These are phyloP conservation scores for Truncatella angustata DNA, from an alignment of 2,329 filamentous ascomycete species.

Conservation along the genomic window DNA sequence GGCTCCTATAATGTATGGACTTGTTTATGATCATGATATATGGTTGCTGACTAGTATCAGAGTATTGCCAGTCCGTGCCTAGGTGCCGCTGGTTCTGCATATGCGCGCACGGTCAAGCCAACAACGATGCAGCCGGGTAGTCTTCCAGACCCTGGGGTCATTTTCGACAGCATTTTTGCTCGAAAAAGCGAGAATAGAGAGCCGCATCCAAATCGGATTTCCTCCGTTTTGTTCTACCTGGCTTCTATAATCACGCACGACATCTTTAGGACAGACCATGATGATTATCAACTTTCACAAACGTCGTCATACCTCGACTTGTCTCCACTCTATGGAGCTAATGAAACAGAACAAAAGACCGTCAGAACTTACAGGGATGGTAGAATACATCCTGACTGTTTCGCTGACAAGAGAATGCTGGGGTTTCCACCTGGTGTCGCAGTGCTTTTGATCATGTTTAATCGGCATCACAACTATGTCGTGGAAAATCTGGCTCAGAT, in stretches of 20 bases:
- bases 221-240: conserved; percentile 72
- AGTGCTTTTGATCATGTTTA: conserved; percentile 74
- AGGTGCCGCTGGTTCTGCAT: conserved; percentile 64
- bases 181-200: conserved; percentile 50
- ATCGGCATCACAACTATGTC: conserved; percentile 83
- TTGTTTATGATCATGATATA: neutral
- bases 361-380: conserved; percentile 71
- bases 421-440: conserved; percentile 71
- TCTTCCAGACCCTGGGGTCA: conserved; percentile 61
- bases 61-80: conserved; percentile 63
- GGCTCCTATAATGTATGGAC: conserved; percentile 8
- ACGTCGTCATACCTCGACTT: conserved; percentile 73
- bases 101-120: conserved; percentile 65
- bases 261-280: conserved; percentile 7
- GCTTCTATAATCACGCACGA: conserved; percentile 64
- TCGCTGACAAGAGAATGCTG: conserved; percentile 67
- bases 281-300: conserved; percentile 41
- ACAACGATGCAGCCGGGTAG: conserved; percentile 54
- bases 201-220: conserved; percentile 71
- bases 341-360: conserved; percentile 61
- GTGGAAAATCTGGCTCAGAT: conserved; percentile 78
- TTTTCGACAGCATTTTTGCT: conserved; percentile 68
- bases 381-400: conserved; percentile 69
- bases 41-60: conserved; percentile 26
- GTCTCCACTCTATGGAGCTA: conserved; percentile 69